Conservation (phyloP, 805 yeast species). For the Saturnispora besseyi region DNA sequence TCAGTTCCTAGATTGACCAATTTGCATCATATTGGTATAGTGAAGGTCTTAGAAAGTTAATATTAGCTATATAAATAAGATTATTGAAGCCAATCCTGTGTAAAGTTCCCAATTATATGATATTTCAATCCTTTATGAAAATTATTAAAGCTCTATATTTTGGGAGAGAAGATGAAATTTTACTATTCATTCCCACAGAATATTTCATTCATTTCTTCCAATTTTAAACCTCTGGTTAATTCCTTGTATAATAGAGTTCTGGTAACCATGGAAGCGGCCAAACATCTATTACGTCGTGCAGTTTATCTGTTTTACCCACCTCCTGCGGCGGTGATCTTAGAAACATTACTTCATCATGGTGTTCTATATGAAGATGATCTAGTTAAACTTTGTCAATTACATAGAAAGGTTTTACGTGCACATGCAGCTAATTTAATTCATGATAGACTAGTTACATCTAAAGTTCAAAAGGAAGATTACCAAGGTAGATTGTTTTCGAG, state of each 20-base stretch:
- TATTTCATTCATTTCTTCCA: not conserved
- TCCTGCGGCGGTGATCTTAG: conserved; percentile 75
- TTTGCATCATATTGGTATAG: too few relatives aligned
- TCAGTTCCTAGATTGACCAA: too few relatives aligned
- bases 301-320: conserved; percentile 81
- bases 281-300: conserved; percentile 58
- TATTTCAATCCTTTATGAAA: too few relatives aligned
- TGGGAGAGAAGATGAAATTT: too few relatives aligned
- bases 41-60: too few relatives aligned
- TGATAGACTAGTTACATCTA: conserved; percentile 67
- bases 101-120: too few relatives aligned
- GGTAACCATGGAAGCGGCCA: conserved; percentile 9
- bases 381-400: conserved; percentile 69
- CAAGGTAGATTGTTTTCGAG: conserved; percentile 66
- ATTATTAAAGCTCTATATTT: too few relatives aligned
- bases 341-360: conserved; percentile 79
- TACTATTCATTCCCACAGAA: too few relatives aligned
- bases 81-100: too few relatives aligned
- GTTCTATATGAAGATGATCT: conserved; percentile 91
- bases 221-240: not conserved
- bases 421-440: conserved; percentile 74
- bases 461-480: conserved; percentile 62
- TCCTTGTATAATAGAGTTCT: not conserved
- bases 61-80: too few relatives aligned
- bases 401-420: conserved; percentile 77